phyloP scores from a whole-genome alignment of 345 rosid species.

The Camelina laxa region DNA sequence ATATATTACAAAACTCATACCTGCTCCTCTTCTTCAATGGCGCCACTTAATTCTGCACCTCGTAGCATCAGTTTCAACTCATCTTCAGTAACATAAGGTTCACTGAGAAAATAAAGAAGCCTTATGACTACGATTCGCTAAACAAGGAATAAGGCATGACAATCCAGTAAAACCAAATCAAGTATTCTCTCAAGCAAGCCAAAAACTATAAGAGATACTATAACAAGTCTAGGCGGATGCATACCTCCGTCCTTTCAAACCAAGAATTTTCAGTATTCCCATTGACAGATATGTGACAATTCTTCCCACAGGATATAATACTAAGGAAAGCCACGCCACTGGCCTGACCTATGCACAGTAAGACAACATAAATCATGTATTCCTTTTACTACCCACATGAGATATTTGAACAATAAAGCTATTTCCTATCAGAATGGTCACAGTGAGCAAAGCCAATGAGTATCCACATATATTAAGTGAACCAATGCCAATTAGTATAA shows the following conservation, averaged over 20 bases:
- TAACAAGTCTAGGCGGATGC: constrained; percentile 36
- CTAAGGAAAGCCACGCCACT: constrained; percentile 98
- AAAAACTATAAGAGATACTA: constrained; percentile 5
- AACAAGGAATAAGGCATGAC: constrained; percentile 31
- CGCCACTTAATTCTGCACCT: constrained; percentile 97
- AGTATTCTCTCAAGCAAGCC: neutral
- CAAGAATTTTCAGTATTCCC: constrained; percentile 97
- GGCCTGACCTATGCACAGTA: constrained; percentile 87
- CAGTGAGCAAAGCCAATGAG: constrained; percentile 6
- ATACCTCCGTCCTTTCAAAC: constrained; percentile 94
- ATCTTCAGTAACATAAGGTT: constrained; percentile 97
- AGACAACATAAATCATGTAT: constrained; percentile 47
- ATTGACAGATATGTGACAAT: constrained; percentile 87
- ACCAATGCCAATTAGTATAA: constrained; percentile 15
- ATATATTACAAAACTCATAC: constrained; percentile 41
- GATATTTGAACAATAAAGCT: constrained; percentile 19
- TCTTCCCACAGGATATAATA: constrained; percentile 96
- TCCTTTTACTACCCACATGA: constrained; percentile 16
- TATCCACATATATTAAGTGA: constrained; percentile 11
- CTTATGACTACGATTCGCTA: neutral
- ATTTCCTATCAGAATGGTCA: constrained; percentile 24
- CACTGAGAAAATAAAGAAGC: constrained; percentile 47
- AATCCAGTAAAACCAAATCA: constrained; percentile 10
- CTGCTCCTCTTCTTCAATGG: constrained; percentile 99
- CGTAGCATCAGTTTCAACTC: constrained; percentile 94